Conservation (phyloP, 164 flowering plant genomes). For the Euptelea pleiosperma region DNA sequence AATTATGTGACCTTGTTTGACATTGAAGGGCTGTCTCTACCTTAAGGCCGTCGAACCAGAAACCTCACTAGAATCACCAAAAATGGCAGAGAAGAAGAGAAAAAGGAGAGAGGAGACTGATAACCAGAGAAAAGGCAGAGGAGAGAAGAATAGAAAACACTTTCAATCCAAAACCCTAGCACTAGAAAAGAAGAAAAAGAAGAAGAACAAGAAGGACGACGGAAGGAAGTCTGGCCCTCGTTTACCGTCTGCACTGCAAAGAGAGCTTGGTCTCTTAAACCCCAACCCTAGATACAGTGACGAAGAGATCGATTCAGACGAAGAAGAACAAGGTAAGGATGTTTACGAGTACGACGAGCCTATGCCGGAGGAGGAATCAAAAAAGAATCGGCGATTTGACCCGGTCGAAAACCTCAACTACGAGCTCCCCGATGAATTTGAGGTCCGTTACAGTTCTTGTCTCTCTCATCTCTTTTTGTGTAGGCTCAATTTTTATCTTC, state of each 20-base stretch:
- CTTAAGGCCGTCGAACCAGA: too few species aligned
- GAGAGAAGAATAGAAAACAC: too few species aligned
- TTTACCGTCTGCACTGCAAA: constrained; percentile 42
- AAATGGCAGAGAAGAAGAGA: constrained; percentile 45
- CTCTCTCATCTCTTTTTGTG: neutral
- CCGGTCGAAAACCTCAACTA: constrained; percentile 73
- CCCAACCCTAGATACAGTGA: constrained; percentile 7
- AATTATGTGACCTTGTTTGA: too few species aligned
- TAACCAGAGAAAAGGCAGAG: constrained; percentile 1
- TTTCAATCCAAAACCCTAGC: too few species aligned
- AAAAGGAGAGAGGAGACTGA: constrained; percentile 22
- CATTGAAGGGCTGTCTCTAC: too few species aligned
- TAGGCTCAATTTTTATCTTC: neutral
- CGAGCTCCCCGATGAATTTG: constrained; percentile 66
- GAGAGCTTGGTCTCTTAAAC: constrained; percentile 36
- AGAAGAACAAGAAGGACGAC: constrained; percentile 10
- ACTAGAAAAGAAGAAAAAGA: constrained; percentile 8
- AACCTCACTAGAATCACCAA: too few species aligned
- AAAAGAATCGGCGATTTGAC: constrained; percentile 73
- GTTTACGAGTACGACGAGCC: constrained; percentile 78
- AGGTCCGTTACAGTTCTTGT: constrained; percentile 37
- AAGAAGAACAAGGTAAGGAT: constrained; percentile 22
- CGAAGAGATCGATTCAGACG: constrained; percentile 7
- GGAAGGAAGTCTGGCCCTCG: constrained; percentile 48
- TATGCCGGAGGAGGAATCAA: constrained; percentile 67